These are phyloP conservation scores for Mycosphaerella sp. DNA, from an alignment of 2,329 filamentous ascomycete genomes.

Conservation along the genomic window DNA sequence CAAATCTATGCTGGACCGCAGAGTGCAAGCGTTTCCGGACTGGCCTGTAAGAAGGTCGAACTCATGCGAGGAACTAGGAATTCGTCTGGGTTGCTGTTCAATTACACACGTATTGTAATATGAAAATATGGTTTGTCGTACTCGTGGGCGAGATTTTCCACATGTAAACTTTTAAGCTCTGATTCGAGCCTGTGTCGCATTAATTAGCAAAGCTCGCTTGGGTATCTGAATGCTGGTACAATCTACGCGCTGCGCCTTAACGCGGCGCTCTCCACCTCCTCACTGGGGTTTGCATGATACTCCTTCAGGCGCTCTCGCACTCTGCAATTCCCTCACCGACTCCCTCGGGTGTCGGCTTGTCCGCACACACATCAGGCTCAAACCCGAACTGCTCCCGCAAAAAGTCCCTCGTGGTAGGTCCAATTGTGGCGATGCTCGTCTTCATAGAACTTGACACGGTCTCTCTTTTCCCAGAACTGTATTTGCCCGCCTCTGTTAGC, in stretches of 20 bases:
- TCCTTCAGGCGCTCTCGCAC: background rate
- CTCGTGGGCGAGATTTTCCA: too few species aligned
- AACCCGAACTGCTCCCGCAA: conserved; percentile 59
- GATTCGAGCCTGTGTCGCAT: too few species aligned
- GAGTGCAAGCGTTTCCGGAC: too few species aligned
- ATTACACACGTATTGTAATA: too few species aligned
- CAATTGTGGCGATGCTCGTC: conserved; percentile 77
- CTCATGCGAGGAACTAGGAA: too few species aligned
- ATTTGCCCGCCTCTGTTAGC: conserved; percentile 39
- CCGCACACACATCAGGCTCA: conserved; percentile 72
- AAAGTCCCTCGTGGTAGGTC: conserved; percentile 80
- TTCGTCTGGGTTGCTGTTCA: too few species aligned
- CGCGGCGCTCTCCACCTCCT: background rate
- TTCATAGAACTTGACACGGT: conserved; percentile 82
- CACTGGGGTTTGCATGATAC: background rate
- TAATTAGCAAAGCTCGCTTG: background rate
- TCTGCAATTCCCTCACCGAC: conserved; percentile 59
- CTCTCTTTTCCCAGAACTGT: conserved; percentile 50
- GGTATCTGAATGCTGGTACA: background rate
- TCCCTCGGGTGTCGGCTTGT: conserved; percentile 74
- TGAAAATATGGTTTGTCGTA: too few species aligned
- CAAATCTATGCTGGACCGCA: too few species aligned
- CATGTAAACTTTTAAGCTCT: too few species aligned
- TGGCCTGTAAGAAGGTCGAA: too few species aligned
- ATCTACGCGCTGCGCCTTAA: background rate